Base-by-base conservation (phyloP, 116 monocot species). In the Trichopus zeylanicus region DNA sequence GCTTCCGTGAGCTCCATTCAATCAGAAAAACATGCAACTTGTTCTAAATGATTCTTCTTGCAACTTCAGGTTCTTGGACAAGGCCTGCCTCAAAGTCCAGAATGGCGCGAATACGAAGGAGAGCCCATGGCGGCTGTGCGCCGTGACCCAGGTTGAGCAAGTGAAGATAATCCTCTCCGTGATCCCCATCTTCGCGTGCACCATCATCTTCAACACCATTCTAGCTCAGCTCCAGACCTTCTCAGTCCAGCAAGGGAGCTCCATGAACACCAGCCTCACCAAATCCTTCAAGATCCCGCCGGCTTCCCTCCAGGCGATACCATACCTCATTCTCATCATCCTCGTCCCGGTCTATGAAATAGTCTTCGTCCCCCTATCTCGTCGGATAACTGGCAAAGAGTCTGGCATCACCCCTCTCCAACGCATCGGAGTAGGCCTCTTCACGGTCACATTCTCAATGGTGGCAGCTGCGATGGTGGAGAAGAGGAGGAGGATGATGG, bases 121-220 rank as follows among this genome's bases (percentile, higher is more conserved):
- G 28, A 28, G 53, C 12, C 53, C 53, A 28, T 53, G 53, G 53
- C 26, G 27, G 26, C 53, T 53, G 15, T 53, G 53, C 53, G 28
- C 26, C 7, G 53, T 29, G 27, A 28, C 24, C 9, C 53, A 53
- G 28, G 53, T 53, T 1, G 53, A 53, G 13, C 53, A 53, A 53
- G 53, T 53, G 27, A 53, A 53, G 13, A 26, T 53, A 9, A 53
- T 53, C 55, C 75, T 97, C 38, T 87, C 90, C 1, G 86, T 91
- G 39, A 67, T 91, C 21, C 97, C 97, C 30, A 97, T 97, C 29
- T 97, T 97, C 35, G 83, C 97, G 0, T 95, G 83, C 83, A 95
- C 95, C 27, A 95, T 95, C 32, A 62, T 89, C 59, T 95, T 95
- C 81, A 95, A 95, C 76, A 95, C 95, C 13, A 66, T 95, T 49